Percentiles rank a stretch among this genome's conserved stretches.
Evolutionary conservation across 2,329 filamentous ascomycete species (phyloP).

Genomic region (Microdochium paspali): DNA sequence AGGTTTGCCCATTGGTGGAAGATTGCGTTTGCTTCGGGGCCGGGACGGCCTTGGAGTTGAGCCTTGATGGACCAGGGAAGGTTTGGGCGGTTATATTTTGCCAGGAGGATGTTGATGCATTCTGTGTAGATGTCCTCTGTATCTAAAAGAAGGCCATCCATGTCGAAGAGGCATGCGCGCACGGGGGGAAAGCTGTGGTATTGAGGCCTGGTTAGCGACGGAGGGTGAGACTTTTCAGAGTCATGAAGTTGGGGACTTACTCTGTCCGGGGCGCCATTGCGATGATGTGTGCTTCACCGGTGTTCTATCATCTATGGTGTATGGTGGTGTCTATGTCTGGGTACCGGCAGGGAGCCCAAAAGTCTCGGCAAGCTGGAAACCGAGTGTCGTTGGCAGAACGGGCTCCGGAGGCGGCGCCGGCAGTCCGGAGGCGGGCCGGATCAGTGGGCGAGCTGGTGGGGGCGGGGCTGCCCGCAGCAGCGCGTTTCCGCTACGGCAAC

Average conservation of each 20-base stretch:
- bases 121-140: conserved; percentile 84
- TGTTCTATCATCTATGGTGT: background rate
- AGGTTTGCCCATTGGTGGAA: conserved; percentile 77
- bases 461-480: background rate
- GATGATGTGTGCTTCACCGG: conserved; percentile 1
- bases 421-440: background rate
- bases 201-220: conserved; percentile 5
- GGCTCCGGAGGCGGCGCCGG: background rate
- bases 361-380: background rate
- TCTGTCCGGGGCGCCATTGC: conserved; percentile 37
- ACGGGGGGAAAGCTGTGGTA: conserved; percentile 66
- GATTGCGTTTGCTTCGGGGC: conserved; percentile 40
- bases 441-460: background rate
- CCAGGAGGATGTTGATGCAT: conserved; percentile 74
- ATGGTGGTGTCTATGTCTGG: too few species aligned
- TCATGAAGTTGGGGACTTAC: conserved; percentile 20
- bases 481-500: background rate
- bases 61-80: conserved; percentile 96
- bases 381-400: background rate
- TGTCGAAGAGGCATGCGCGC: conserved; percentile 92
- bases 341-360: background rate
- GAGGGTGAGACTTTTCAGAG: too few species aligned
- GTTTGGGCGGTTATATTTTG: conserved; percentile 59
- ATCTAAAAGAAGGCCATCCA: conserved; percentile 94
- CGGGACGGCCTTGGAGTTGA: conserved; percentile 57